phyloP scores from a whole-genome alignment of 805 yeast genomes.

The Lachancea meyersii region DNA sequence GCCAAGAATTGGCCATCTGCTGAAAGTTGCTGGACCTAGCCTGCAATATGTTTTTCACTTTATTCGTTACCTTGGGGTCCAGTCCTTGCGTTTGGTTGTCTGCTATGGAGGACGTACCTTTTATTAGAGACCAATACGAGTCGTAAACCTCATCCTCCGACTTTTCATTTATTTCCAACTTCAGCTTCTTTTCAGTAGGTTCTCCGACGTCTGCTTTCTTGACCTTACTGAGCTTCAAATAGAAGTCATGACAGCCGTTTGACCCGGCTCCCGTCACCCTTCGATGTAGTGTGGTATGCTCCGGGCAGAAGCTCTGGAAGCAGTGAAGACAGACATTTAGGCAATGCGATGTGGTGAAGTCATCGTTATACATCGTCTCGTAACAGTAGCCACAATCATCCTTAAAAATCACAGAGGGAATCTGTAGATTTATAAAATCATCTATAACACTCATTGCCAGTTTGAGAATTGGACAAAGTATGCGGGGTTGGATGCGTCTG shows the following conservation, averaged over 20 bases:
- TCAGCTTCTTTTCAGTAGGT: constrained; percentile 25
- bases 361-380: constrained; percentile 53
- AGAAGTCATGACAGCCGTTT: constrained; percentile 48
- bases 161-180: constrained; percentile 28
- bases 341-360: constrained; percentile 19
- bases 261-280: constrained; percentile 21
- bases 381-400: constrained; percentile 90
- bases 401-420: constrained; percentile 51
- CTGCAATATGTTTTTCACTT: constrained; percentile 21
- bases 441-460: constrained; percentile 12
- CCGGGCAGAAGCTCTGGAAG: constrained; percentile 62
- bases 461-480: neutral
- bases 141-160: constrained; percentile 29
- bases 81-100: constrained; percentile 3
- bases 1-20: constrained; percentile 85
- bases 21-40: constrained; percentile 26
- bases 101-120: constrained; percentile 20
- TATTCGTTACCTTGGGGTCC: constrained; percentile 4
- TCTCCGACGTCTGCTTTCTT: constrained; percentile 38
- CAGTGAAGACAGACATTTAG: constrained; percentile 72
- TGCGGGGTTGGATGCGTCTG: neutral
- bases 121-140: constrained; percentile 21
- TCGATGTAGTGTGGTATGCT: constrained; percentile 56
- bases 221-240: constrained; percentile 51
- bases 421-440: constrained; percentile 8